Conservation (phyloP, 257 asterid genomes). For the Hygrophila difformis region DNA sequence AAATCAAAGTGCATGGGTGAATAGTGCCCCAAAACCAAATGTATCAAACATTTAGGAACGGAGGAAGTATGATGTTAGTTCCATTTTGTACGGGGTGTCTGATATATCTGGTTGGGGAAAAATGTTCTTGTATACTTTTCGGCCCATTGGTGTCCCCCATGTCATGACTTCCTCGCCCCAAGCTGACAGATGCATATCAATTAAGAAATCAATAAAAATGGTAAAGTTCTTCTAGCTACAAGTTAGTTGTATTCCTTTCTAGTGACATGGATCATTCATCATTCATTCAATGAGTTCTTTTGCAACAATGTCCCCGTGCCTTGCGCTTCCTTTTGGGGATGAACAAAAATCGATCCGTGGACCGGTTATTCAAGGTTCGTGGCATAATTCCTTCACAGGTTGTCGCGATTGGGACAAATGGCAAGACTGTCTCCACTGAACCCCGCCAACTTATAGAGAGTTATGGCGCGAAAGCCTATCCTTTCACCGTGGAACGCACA, state of each 20-base stretch:
- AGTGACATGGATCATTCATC: slow-evolving; percentile 60
- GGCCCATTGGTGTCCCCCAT: slow-evolving; percentile 86
- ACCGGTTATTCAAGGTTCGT: slow-evolving; percentile 42
- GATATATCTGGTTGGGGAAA: slow-evolving; percentile 72
- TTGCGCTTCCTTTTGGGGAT: slow-evolving; percentile 65
- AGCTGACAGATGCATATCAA: slow-evolving; percentile 40
- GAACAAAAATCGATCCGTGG: slow-evolving; percentile 36
- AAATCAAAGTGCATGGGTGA: too few species aligned
- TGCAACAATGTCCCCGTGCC: slow-evolving; percentile 75
- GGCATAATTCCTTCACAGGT: slow-evolving; percentile 81
- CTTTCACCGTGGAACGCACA: slow-evolving; percentile 58
- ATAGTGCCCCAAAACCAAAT: too few species aligned
- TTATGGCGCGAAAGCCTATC: slow-evolving; percentile 66
- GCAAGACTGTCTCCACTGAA: slow-evolving; percentile 55
- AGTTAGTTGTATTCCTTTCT: slow-evolving; percentile 64
- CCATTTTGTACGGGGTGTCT: slow-evolving; percentile 45
- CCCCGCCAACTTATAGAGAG: slow-evolving; percentile 40
- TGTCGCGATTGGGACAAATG: slow-evolving; percentile 65
- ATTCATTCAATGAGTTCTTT: slow-evolving; percentile 58
- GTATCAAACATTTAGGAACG: too few species aligned
- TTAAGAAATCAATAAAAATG: slow-evolving; percentile 43
- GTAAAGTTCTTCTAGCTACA: slow-evolving; percentile 24
- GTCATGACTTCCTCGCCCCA: slow-evolving; percentile 73
- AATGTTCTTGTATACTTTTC: slow-evolving; percentile 60
- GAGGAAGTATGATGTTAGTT: slow-evolving; percentile 22